Base-by-base conservation (phyloP, 805 yeast genomes). In the Brettanomyces nanus region DNA sequence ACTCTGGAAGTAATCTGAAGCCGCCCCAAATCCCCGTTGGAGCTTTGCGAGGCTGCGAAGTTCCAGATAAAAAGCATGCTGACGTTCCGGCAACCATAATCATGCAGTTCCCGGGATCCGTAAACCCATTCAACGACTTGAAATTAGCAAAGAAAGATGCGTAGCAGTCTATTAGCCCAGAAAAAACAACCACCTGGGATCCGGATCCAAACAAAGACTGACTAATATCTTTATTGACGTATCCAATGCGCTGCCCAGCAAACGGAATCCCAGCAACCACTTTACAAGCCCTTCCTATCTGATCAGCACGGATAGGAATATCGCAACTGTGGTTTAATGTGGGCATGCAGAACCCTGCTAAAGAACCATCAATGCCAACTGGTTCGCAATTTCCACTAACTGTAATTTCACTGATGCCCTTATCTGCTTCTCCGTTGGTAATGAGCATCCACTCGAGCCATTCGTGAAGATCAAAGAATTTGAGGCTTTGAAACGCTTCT, bases 41-140 rank as follows among this genome's bases (percentile, higher is more conserved):
- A 6, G 46, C 33, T 9, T 28, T 33, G 3, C 21, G 37, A 6
- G 25, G 19, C 0, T 41, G 21, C 0, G 41, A 44, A 19, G 60
- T 55, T 0, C 62, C 59, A 10, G 59, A 46, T 11, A 74, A 44
- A 42, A 63, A 75, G 44, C 84, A 77, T 1, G 81, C 75, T 5
- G 80, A 73, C 0, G 82, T 77, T 0, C 82, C 82, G 1, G 80
- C 84, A 5, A 74, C 70, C 69, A 75, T 63, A 2, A 72, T 60
- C 19, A 75, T 45, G 4, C 63, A 48, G 5, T 45, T 27, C 19
- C 38, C 43, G 3, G 52, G 42, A 14, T 27, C 28, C 4, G 28
- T 21, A 7, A 3, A 10, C 21, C 17, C 20, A n/a, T 37, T 33
- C n/a, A 28, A 13, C 14, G 6, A 21, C 5, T 26, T 33, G 27